phyloP scores from a whole-genome alignment of 192 early-diverging fungal species.

The Phlyctochytrium arcticum region DNA sequence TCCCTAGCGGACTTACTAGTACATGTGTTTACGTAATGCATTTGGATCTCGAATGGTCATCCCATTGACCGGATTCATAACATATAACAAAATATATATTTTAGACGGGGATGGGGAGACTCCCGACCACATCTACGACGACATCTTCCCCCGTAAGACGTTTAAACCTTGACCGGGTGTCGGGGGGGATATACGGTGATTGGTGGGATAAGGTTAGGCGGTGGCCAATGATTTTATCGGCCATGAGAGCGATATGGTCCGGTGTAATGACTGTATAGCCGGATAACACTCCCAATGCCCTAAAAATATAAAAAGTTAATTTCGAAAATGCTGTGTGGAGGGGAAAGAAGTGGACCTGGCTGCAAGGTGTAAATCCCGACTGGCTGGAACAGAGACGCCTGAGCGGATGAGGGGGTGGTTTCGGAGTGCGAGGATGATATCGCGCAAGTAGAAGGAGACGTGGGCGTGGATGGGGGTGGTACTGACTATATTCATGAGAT shows the following conservation, averaged over 20 bases:
- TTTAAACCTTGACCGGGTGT: neutral
- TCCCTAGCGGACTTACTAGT: too few species aligned
- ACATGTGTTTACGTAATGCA: too few species aligned
- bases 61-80: too few species aligned
- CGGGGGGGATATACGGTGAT: slow-evolving; percentile 3
- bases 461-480: neutral
- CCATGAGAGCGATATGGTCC: slow-evolving; percentile 13
- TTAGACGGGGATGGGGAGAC: slow-evolving; percentile 16
- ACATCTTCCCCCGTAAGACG: slow-evolving; percentile 8
- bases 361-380: slow-evolving; percentile 9
- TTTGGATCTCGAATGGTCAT: too few species aligned
- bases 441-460: slow-evolving; percentile 3
- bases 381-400: slow-evolving; percentile 8
- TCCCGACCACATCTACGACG: slow-evolving; percentile 6
- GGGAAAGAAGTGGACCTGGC: neutral
- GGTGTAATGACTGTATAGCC: slow-evolving; percentile 1
- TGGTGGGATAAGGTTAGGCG: neutral
- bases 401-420: slow-evolving; percentile 14
- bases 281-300: slow-evolving; percentile 10
- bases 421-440: slow-evolving; percentile 14
- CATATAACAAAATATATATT: too few species aligned
- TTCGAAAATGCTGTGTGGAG: neutral
- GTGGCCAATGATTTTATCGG: slow-evolving; percentile 18
- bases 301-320: too few species aligned
- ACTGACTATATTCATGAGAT: neutral